phyloP scores from a whole-genome alignment of 2,329 filamentous ascomycete species.

The Fusarium sp. region DNA sequence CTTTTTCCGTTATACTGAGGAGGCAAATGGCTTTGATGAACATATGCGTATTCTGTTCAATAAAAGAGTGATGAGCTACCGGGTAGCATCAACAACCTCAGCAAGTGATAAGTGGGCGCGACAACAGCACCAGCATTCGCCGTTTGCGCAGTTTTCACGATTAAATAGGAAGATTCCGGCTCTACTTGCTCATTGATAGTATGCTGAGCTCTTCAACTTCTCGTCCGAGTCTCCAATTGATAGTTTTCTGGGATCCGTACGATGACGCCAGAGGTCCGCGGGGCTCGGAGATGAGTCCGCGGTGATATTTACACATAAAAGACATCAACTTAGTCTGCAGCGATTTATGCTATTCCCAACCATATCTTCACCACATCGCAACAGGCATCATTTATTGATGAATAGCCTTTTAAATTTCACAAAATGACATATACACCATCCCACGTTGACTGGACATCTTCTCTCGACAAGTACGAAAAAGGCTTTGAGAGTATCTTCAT shows the following conservation, averaged over 20 bases:
- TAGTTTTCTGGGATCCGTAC: rapidly evolving
- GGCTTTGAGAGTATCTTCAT: not conserved
- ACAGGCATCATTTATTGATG: rapidly evolving
- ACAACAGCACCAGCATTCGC: not conserved
- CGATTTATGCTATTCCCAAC: rapidly evolving
- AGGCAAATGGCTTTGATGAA: rapidly evolving
- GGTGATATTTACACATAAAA: not conserved
- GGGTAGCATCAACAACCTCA: not conserved
- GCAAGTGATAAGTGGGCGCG: rapidly evolving
- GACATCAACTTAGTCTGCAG: not conserved
- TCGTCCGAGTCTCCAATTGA: rapidly evolving
- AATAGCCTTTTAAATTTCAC: rapidly evolving
- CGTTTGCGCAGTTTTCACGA: rapidly evolving
- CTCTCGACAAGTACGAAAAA: not conserved
- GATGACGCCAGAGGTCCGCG: not conserved
- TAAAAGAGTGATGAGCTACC: no score
- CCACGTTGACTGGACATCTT: not conserved
- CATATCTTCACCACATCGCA: rapidly evolving
- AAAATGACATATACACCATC: not conserved
- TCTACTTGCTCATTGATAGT: rapidly evolving
- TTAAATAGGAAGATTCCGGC: rapidly evolving
- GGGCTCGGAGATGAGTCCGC: not conserved
- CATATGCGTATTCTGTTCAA: rapidly evolving
- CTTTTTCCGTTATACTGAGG: rapidly evolving
- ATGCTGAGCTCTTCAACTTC: rapidly evolving